These are phyloP conservation scores for Seminavis robusta DNA, from an alignment of 108 stramenopile genomes.

Conservation along the genomic window DNA sequence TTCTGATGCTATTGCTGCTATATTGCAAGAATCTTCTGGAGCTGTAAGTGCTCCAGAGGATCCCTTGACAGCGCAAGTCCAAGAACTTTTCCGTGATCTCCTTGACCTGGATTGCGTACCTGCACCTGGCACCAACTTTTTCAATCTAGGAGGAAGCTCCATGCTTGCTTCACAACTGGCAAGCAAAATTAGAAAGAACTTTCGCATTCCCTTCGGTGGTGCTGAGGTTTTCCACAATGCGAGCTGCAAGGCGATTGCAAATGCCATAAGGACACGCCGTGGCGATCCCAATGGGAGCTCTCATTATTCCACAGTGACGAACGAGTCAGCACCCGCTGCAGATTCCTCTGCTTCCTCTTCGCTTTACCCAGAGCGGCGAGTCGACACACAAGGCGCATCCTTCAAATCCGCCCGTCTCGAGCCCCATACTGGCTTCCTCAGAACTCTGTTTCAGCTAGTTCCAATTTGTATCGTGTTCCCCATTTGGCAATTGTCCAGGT, in stretches of 20 bases:
- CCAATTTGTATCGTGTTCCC: conserved; percentile 42
- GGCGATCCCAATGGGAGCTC: too few relatives aligned
- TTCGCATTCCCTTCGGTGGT: conserved; percentile 33
- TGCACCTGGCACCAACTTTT: conserved; percentile 45
- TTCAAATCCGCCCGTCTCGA: conserved; percentile 9
- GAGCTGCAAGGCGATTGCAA: conserved; percentile 37
- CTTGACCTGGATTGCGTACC: conserved; percentile 56
- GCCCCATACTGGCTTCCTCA: background rate
- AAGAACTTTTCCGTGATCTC: conserved; percentile 39
- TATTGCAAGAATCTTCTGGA: conserved; percentile 7
- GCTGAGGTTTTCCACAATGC: conserved; percentile 52
- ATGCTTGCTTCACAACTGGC: conserved; percentile 58
- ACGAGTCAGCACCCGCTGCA: too few relatives aligned
- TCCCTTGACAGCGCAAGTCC: conserved; percentile 35
- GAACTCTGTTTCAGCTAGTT: conserved; percentile 30
- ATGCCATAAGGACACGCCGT: conserved; percentile 21
- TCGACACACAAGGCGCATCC: conserved; percentile 22
- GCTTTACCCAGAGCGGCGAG: too few relatives aligned
- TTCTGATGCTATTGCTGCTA: conserved; percentile 35
- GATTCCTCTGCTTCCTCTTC: too few relatives aligned
- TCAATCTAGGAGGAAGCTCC: conserved; percentile 53
- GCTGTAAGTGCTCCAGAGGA: conserved; percentile 20
- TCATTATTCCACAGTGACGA: too few relatives aligned
- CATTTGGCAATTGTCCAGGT: conserved; percentile 38
- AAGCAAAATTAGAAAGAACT: conserved; percentile 38